Percentiles rank a stretch among this genome's conserved stretches.
These are phyloP conservation scores for Aspergillus oerlinghausenensis DNA, from an alignment of 2,329 filamentous ascomycete species.

Conservation along the genomic window DNA sequence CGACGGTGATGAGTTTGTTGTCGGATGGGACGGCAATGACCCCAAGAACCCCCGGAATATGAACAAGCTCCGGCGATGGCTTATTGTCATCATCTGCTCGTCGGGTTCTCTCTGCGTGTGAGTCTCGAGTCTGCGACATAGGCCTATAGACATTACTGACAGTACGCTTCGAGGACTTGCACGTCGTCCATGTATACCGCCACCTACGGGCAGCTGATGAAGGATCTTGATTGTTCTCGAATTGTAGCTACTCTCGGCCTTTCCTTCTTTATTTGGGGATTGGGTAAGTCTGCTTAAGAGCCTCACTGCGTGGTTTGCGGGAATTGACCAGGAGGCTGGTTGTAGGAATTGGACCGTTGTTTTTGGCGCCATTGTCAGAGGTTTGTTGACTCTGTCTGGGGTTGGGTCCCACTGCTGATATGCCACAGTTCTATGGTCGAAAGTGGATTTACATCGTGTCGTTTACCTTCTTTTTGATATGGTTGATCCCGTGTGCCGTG, in stretches of 20 bases:
- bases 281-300: conserved; percentile 43
- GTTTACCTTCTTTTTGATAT: conserved; percentile 71
- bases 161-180: conserved; percentile 57
- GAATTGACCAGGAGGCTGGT: conserved; percentile 2
- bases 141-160: background rate
- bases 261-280: conserved; percentile 76
- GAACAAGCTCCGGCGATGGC: conserved; percentile 65
- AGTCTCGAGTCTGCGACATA: conserved; percentile 38
- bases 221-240: conserved; percentile 67
- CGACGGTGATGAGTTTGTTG: conserved; percentile 51
- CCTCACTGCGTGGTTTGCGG: conserved; percentile 3
- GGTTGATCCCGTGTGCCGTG: conserved; percentile 75
- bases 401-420: conserved; percentile 1
- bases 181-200: conserved; percentile 84
- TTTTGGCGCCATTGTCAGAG: conserved; percentile 62
- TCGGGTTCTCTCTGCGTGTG: conserved; percentile 76
- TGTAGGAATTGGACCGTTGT: conserved; percentile 55
- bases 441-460: conserved; percentile 74
- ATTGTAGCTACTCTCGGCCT: conserved; percentile 75
- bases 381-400: conserved; percentile 14
- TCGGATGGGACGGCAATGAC: conserved; percentile 72
- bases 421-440: conserved; percentile 68
- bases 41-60: conserved; percentile 70
- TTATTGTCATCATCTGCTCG: conserved; percentile 70
- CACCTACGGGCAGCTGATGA: conserved; percentile 71